These are phyloP conservation scores for Arthrobotrys pseudoclavata DNA, from an alignment of 2,329 filamentous ascomycete genomes.

Conservation along the genomic window DNA sequence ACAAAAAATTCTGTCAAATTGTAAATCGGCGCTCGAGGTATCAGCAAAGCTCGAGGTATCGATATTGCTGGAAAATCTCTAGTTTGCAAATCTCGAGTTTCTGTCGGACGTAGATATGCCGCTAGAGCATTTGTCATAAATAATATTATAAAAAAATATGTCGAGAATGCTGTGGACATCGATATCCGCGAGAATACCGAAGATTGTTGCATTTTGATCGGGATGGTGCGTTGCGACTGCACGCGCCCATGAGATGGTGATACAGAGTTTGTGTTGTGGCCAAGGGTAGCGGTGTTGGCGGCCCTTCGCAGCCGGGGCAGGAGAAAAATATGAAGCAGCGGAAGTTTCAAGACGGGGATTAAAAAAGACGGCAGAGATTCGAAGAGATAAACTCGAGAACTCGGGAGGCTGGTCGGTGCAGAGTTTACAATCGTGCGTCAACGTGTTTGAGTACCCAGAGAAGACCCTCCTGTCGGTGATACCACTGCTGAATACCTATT, in stretches of 20 bases:
- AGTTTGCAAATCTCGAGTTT: constrained; percentile 7
- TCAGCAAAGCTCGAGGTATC: constrained; percentile 25
- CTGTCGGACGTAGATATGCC: constrained; percentile 26
- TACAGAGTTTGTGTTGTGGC: constrained; percentile 56
- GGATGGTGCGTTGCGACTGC: constrained; percentile 37
- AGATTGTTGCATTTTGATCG: constrained; percentile 55
- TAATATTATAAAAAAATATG: constrained; percentile 33
- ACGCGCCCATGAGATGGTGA: constrained; percentile 43
- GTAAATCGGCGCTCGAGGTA: constrained; percentile 15
- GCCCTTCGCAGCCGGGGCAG: constrained; percentile 46
- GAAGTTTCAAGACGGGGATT: constrained; percentile 26
- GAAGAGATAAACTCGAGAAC: constrained; percentile 21
- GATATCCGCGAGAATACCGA: constrained; percentile 30
- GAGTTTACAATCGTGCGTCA: background rate
- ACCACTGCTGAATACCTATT: background rate
- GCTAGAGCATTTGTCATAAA: constrained; percentile 31
- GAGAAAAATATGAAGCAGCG: constrained; percentile 24
- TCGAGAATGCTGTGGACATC: constrained; percentile 29
- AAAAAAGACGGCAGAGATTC: constrained; percentile 1
- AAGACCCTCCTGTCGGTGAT: constrained; percentile 1
- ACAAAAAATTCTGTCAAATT: constrained; percentile 36
- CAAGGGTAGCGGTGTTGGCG: constrained; percentile 43
- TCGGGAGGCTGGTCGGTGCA: constrained; percentile 46
- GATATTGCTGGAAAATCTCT: constrained; percentile 11
- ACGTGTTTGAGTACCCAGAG: constrained; percentile 5